These are phyloP conservation scores for Tulasnella sp. DNA, from an alignment of 768 basidiomycete species.

Conservation along the genomic window DNA sequence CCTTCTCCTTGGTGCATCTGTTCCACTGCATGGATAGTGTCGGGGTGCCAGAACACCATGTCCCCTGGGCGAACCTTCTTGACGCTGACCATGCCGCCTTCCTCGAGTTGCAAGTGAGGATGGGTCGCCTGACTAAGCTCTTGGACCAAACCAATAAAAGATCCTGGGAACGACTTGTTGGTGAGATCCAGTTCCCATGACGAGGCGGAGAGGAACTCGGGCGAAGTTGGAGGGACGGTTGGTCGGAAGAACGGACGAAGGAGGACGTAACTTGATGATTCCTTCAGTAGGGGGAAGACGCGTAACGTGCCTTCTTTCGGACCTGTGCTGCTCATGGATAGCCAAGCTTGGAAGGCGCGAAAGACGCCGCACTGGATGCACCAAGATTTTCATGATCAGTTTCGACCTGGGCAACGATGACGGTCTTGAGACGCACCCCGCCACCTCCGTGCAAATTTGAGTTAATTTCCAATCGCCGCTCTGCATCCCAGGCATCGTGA, in stretches of 20 bases:
- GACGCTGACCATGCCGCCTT: slow-evolving; percentile 45
- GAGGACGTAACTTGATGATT: slow-evolving; percentile 49
- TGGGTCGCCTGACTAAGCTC: slow-evolving; percentile 47
- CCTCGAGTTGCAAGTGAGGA: slow-evolving; percentile 47
- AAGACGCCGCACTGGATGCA: slow-evolving; percentile 26
- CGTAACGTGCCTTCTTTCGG: slow-evolving; percentile 52
- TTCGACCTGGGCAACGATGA: neutral
- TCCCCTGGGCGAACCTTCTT: slow-evolving; percentile 53
- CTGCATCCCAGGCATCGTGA: slow-evolving; percentile 58
- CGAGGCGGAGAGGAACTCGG: slow-evolving; percentile 31
- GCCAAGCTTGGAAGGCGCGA: slow-evolving; percentile 32
- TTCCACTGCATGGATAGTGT: slow-evolving; percentile 11
- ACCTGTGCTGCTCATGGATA: slow-evolving; percentile 48
- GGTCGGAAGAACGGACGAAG: slow-evolving; percentile 57
- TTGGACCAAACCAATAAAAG: slow-evolving; percentile 42
- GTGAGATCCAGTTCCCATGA: slow-evolving; percentile 51
- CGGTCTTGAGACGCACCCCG: neutral
- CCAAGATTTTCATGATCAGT: neutral
- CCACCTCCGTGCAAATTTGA: slow-evolving; percentile 43
- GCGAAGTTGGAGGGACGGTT: slow-evolving; percentile 19
- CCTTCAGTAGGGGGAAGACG: slow-evolving; percentile 46
- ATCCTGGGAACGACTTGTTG: slow-evolving; percentile 43
- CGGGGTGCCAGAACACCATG: slow-evolving; percentile 31
- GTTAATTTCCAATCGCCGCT: slow-evolving; percentile 47
- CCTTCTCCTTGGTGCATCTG: slow-evolving; percentile 2